A percentile compares a stretch with the other conserved stretches of the same genome.
Evolutionary conservation across 1,284 basidiomycete species (phyloP).

Genomic region (Leccinum pachyderme): DNA sequence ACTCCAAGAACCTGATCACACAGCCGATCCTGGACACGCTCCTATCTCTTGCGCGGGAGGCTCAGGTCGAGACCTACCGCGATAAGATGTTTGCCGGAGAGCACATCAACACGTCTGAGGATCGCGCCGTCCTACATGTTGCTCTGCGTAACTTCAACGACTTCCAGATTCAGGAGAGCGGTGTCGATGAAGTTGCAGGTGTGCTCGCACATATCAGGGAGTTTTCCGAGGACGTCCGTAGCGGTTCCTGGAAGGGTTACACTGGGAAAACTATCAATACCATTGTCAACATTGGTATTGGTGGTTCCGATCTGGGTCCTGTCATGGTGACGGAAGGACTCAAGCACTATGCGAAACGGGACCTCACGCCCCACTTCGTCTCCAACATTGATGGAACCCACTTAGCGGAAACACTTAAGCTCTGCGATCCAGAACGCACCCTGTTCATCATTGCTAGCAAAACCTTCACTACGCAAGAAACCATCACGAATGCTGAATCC

Average conservation of each 20-base stretch:
- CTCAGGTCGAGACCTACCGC: constrained; percentile 80
- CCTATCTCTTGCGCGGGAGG: constrained; percentile 82
- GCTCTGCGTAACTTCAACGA: constrained; percentile 87
- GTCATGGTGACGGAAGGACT: constrained; percentile 99
- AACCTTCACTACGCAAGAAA: constrained; percentile 99
- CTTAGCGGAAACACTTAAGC: constrained; percentile 83
- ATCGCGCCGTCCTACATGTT: constrained; percentile 92
- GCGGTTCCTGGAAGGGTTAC: constrained; percentile 93
- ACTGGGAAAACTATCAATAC: constrained; percentile 93
- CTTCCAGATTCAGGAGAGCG: constrained; percentile 76
- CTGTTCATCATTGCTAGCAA: constrained; percentile 98
- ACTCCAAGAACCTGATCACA: constrained; percentile 95
- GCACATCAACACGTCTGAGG: constrained; percentile 99
- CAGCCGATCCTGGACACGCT: constrained; percentile 79
- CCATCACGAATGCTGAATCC: constrained; percentile 95
- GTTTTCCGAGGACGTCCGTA: constrained; percentile 85
- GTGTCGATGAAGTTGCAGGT: constrained; percentile 78
- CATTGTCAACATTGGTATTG: constrained; percentile 98
- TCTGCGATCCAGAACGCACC: constrained; percentile 90
- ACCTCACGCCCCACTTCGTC: constrained; percentile 87
- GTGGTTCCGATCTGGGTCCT: constrained; percentile 95
- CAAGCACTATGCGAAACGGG: constrained; percentile 89
- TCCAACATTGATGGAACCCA: constrained; percentile 99
- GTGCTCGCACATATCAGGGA: constrained; percentile 91
- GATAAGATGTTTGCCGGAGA: constrained; percentile 95